Conservation (phyloP, 768 basidiomycete genomes). For the Fibroporia radiculosa region DNA sequence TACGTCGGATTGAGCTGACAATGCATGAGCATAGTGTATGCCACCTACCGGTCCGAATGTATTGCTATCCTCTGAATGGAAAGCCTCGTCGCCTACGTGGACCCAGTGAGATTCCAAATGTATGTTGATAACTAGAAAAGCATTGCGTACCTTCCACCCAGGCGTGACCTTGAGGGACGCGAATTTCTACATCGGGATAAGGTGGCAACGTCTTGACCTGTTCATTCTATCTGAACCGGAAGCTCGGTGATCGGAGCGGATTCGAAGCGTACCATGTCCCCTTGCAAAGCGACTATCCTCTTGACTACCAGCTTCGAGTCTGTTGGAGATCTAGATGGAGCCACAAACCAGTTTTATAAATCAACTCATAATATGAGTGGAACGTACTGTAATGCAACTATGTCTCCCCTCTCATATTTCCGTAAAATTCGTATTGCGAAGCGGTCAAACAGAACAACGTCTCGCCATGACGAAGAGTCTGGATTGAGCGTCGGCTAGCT, state of each 20-base stretch:
- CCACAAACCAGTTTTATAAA: neutral
- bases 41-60: conserved; percentile 56
- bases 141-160: conserved; percentile 63
- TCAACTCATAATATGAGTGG: neutral
- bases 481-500: conserved; percentile 71
- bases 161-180: conserved; percentile 53
- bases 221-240: too few species aligned
- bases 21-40: neutral
- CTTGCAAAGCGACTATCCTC: conserved; percentile 55
- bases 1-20: conserved; percentile 5
- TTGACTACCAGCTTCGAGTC: conserved; percentile 51
- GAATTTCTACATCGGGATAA: conserved; percentile 46
- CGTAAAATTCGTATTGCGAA: conserved; percentile 30
- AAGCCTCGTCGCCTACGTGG: conserved; percentile 52
- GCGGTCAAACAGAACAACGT: conserved; percentile 59
- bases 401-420: conserved; percentile 45
- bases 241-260: too few species aligned
- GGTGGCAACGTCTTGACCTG: conserved; percentile 60
- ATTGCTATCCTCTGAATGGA: conserved; percentile 66
- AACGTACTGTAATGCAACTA: conserved; percentile 54
- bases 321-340: conserved; percentile 46
- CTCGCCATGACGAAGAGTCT: conserved; percentile 51
- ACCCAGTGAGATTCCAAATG: neutral
- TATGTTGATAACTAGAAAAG: neutral
- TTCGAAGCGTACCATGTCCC: conserved; percentile 37